Conservation (phyloP, 2,329 filamentous ascomycete genomes). For the Fusarium robinianum region DNA sequence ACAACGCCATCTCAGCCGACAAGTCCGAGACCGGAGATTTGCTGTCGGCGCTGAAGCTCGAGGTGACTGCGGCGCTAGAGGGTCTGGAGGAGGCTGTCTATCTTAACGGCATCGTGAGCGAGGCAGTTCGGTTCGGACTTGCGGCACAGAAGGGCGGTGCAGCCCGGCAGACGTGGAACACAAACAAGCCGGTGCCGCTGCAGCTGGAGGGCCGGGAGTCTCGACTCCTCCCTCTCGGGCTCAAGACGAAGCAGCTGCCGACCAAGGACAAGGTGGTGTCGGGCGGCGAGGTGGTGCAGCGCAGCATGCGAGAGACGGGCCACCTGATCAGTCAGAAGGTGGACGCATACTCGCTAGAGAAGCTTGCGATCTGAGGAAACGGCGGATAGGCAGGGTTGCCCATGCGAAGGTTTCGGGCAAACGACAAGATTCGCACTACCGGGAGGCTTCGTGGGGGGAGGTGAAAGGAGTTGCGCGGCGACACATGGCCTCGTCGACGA, state of each 20-base stretch:
- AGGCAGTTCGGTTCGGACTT: conserved; percentile 66
- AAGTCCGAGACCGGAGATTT: conserved; percentile 64
- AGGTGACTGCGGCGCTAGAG: conserved; percentile 72
- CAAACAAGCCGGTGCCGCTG: conserved; percentile 50
- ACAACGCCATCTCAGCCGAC: conserved; percentile 58
- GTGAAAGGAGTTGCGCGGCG: background rate
- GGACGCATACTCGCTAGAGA: conserved; percentile 81
- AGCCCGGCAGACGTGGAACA: conserved; percentile 37
- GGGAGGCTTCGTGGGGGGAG: too few species aligned
- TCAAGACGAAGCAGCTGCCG: conserved; percentile 62
- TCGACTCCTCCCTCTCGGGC: conserved; percentile 70
- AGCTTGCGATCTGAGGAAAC: conserved; percentile 64
- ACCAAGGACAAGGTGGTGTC: conserved; percentile 63
- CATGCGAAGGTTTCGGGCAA: conserved; percentile 10
- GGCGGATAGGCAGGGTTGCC: conserved; percentile 1
- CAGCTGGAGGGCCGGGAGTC: conserved; percentile 50
- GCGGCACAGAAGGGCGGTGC: conserved; percentile 42
- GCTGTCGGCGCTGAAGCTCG: conserved; percentile 66
- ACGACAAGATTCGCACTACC: too few species aligned
- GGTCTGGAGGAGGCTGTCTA: conserved; percentile 71
- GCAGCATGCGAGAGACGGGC: conserved; percentile 74
- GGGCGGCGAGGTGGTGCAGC: conserved; percentile 70
- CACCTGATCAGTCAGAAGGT: conserved; percentile 79
- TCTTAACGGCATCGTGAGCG: conserved; percentile 66
- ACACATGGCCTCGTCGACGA: conserved; percentile 3